phyloP scores from a whole-genome alignment of 768 basidiomycete genomes.

The Kwoniella dejecticola region DNA sequence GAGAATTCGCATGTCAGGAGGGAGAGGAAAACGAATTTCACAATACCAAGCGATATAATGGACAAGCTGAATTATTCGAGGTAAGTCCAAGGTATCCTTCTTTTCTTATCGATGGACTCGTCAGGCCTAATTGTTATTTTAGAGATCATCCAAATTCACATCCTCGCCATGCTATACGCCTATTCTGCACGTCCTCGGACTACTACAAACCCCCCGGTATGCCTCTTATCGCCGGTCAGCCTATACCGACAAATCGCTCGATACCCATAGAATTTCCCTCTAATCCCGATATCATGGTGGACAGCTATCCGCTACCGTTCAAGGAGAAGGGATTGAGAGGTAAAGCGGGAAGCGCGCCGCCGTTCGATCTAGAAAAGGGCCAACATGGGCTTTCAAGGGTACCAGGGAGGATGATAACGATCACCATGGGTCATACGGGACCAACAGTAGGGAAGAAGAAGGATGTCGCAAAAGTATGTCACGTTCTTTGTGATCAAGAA shows the following conservation, averaged over 20 bases:
- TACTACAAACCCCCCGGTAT: slow-evolving; percentile 41
- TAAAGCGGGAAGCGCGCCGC: slow-evolving; percentile 52
- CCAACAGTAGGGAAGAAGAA: slow-evolving; percentile 54
- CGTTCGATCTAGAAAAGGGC: slow-evolving; percentile 45
- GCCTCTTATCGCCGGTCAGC: slow-evolving; percentile 22
- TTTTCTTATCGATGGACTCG: not conserved
- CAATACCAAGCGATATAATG: slow-evolving; percentile 32
- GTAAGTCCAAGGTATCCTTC: slow-evolving; percentile 25
- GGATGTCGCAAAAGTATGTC: slow-evolving; percentile 53
- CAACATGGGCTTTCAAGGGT: slow-evolving; percentile 26
- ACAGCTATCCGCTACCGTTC: slow-evolving; percentile 37
- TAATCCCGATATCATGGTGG: slow-evolving; percentile 46
- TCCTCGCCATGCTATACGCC: slow-evolving; percentile 48
- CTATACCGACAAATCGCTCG: slow-evolving; percentile 16
- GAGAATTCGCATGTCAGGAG: slow-evolving; percentile 38
- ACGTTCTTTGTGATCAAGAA: not conserved
- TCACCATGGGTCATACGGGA: slow-evolving; percentile 48
- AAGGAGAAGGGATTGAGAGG: slow-evolving; percentile 52
- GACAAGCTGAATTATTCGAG: slow-evolving; percentile 42
- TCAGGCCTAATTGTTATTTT: not conserved
- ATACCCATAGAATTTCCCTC: slow-evolving; percentile 52
- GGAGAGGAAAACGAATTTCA: slow-evolving; percentile 36
- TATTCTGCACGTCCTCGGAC: slow-evolving; percentile 55
- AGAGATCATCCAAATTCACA: slow-evolving; percentile 26
- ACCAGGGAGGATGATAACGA: slow-evolving; percentile 29